These are phyloP conservation scores for Camptophora hylomeconis DNA, from an alignment of 2,329 filamentous ascomycete species.

Conservation along the genomic window DNA sequence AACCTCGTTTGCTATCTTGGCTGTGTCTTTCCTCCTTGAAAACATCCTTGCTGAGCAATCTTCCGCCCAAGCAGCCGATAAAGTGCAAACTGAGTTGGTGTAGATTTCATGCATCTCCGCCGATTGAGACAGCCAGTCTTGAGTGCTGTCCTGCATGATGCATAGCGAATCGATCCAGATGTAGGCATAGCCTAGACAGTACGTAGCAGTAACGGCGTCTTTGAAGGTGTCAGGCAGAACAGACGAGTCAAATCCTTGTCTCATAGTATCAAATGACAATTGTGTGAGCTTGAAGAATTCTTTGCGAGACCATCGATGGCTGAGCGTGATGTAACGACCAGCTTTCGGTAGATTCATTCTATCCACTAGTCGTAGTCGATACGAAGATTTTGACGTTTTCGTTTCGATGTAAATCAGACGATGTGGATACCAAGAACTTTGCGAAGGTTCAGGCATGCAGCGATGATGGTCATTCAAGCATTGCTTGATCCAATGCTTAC, in stretches of 20 bases:
- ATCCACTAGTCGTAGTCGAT: too few relatives aligned
- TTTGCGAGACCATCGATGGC: too few relatives aligned
- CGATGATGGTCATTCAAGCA: too few relatives aligned
- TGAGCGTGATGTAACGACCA: too few relatives aligned
- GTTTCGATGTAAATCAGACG: too few relatives aligned
- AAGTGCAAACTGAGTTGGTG: conserved; percentile 3
- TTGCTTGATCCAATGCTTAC: too few relatives aligned
- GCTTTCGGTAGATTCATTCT: too few relatives aligned
- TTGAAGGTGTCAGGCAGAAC: conserved; percentile 10
- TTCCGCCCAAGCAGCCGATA: not conserved
- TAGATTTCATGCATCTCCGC: conserved; percentile 11
- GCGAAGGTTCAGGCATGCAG: too few relatives aligned
- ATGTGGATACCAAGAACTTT: too few relatives aligned
- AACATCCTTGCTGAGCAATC: not conserved
- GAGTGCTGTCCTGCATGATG: conserved; percentile 19
- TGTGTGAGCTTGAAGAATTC: too few relatives aligned
- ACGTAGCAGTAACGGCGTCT: conserved; percentile 19
- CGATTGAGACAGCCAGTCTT: conserved; percentile 14
- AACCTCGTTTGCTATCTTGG: not conserved
- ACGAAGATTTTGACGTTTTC: too few relatives aligned
- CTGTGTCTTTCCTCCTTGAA: not conserved
- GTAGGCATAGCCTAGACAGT: conserved; percentile 16
- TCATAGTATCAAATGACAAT: too few relatives aligned
- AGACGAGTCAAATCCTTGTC: conserved; percentile 1
- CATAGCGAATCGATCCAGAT: conserved; percentile 24